Evolutionary conservation across 1,284 basidiomycete genomes (phyloP).

Genomic region (Cryptococcus deneoformans): DNA sequence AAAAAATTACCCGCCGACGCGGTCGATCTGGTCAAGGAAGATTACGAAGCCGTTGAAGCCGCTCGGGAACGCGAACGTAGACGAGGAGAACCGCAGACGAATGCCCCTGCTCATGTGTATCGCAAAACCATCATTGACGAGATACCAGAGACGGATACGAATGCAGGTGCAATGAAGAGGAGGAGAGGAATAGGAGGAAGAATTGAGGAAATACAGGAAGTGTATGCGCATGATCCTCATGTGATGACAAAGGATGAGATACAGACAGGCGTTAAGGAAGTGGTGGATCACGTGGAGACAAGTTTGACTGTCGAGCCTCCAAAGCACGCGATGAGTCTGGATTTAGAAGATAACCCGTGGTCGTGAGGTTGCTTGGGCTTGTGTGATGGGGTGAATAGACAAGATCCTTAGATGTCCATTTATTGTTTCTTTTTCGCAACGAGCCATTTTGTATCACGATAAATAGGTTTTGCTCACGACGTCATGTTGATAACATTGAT

Average conservation of each 20-base stretch:
- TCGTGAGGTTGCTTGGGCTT: conserved; percentile 11
- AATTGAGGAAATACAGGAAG: conserved; percentile 16
- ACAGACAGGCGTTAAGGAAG: conserved; percentile 20
- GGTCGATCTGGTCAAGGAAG: conserved; percentile 65
- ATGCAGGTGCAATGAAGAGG: not conserved
- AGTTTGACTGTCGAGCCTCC: conserved; percentile 13
- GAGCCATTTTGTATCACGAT: too few species aligned
- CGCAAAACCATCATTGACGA: conserved; percentile 16
- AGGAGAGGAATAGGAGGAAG: conserved; percentile 3
- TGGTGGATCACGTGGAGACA: conserved; percentile 12
- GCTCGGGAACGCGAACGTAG: conserved; percentile 27
- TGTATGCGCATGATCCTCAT: conserved; percentile 15
- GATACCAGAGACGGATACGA: not conserved
- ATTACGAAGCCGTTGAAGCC: conserved; percentile 46
- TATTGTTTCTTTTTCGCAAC: not conserved
- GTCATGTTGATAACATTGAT: too few species aligned
- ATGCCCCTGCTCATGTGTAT: conserved; percentile 39
- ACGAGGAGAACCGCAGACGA: conserved; percentile 39
- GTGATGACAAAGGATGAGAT: conserved; percentile 10
- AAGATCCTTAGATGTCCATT: not conserved
- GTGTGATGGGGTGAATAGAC: not conserved
- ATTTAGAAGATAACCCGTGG: conserved; percentile 44
- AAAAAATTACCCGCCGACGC: conserved; percentile 62
- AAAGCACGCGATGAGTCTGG: conserved; percentile 10
- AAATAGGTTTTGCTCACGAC: too few species aligned